Evolutionary conservation across 2,329 filamentous ascomycete species (phyloP), one percentile per base, ranked within the genome.

Genomic region (Dendryphion nanum): DNA sequence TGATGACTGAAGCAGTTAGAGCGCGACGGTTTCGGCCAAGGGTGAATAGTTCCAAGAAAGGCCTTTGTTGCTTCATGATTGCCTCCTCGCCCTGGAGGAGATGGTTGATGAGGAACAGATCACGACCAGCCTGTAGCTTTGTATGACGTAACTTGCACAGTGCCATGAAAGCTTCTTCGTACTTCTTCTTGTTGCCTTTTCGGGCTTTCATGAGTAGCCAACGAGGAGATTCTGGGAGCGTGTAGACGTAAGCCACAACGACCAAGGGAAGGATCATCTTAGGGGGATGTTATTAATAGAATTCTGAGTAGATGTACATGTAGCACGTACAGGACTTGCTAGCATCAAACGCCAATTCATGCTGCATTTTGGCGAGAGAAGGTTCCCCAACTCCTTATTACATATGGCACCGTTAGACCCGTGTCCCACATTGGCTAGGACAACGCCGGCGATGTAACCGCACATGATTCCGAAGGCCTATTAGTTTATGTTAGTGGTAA

Each of bases 101-200:
- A 16, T 53, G 37, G 16, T 49, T 38, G 38, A 54, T 55, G 48
- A 78, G 76, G 61, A 76, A 78, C 30, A 73, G 63, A 44, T 78
- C 75, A 29, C 76, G 57, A 1, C 72, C 74, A 1, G 74, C 76
- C 44, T 77, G 72, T 13, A 79, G 60, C 4, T 72, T 66, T 4
- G 69, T 69, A 15, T 66, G 63, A 1, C 76, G 69, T 62, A 83
- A 20, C 76, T 77, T 2, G 74, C 73, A 51, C 77, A 48, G 40
- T 6, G 47, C 36, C 33, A 44, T 26, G 39, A 49, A 51, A 5
- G 48, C 48, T 33, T 51, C 44, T 15, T 53, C 48, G 21, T 53
- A 53, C 33, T 50, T 50, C 20, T 39, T 41, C 15, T 37, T 42
- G 32, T 51, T 48, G 4, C 48, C 43, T 20, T 47, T 30, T 33